Conservation (phyloP, 495 filamentous ascomycete genomes). For the Daldinia loculata region DNA sequence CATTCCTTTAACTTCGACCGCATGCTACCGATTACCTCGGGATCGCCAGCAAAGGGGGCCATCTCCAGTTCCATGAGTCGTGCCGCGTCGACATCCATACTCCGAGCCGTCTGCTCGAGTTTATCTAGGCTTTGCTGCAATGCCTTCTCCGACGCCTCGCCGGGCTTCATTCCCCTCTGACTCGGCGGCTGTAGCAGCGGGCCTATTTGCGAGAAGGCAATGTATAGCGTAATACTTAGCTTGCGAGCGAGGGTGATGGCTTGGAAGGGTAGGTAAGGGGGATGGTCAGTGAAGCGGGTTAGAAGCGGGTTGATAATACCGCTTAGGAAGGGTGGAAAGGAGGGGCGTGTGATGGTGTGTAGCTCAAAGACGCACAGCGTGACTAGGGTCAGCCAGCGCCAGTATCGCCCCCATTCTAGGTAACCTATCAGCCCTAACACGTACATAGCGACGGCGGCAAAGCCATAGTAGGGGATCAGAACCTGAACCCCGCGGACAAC, state of each 20-base stretch:
- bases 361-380: slow-evolving; percentile 77
- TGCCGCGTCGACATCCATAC: slow-evolving; percentile 71
- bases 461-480: slow-evolving; percentile 70
- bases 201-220: slow-evolving; percentile 86
- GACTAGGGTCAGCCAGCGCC: slow-evolving; percentile 84
- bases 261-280: slow-evolving; percentile 88
- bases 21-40: slow-evolving; percentile 64
- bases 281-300: slow-evolving; percentile 56
- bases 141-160: slow-evolving; percentile 48
- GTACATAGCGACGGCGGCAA: slow-evolving; percentile 68
- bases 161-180: slow-evolving; percentile 44
- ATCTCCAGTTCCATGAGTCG: slow-evolving; percentile 79
- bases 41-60: slow-evolving; percentile 81
- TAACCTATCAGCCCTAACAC: slow-evolving; percentile 79
- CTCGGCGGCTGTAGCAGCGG: slow-evolving; percentile 62
- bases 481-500: slow-evolving; percentile 69
- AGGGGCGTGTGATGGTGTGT: slow-evolving; percentile 73
- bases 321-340: slow-evolving; percentile 63
- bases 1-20: slow-evolving; percentile 77
- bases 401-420: slow-evolving; percentile 84
- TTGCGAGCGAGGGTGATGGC: slow-evolving; percentile 79
- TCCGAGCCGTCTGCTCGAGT: slow-evolving; percentile 61
- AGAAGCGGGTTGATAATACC: slow-evolving; percentile 71
- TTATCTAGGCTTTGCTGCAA: slow-evolving; percentile 62
- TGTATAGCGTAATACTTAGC: slow-evolving; percentile 79